phyloP scores from a whole-genome alignment of 441 rosid species.

The Erysimum pusillum region DNA sequence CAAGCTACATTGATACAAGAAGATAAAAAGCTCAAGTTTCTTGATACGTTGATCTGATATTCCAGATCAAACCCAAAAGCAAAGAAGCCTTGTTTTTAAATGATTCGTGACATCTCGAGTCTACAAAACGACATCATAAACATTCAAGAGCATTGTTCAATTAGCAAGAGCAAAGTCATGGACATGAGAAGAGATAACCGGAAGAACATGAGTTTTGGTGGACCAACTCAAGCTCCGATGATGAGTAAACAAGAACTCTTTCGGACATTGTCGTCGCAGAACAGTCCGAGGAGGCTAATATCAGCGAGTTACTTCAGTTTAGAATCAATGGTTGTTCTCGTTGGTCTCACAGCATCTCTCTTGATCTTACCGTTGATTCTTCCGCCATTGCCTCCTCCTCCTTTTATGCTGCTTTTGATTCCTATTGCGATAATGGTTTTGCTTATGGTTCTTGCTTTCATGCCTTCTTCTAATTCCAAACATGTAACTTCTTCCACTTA shows the following conservation, averaged over 20 bases:
- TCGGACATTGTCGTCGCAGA: constrained; percentile 53
- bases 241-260: constrained; percentile 50
- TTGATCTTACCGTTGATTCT: constrained; percentile 84
- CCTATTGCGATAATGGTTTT: constrained; percentile 76
- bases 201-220: constrained; percentile 25
- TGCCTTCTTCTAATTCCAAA: constrained; percentile 67
- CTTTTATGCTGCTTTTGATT: constrained; percentile 79
- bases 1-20: constrained; percentile 37
- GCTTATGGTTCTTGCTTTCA: constrained; percentile 82
- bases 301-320: constrained; percentile 72
- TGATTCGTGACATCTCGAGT: constrained; percentile 50
- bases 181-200: constrained; percentile 57
- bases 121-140: constrained; percentile 44
- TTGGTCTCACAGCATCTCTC: constrained; percentile 76
- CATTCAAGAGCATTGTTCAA: constrained; percentile 49
- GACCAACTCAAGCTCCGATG: constrained; percentile 21
- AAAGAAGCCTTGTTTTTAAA: constrained; percentile 23
- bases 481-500: constrained; percentile 34
- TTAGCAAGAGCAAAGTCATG: constrained; percentile 47
- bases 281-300: constrained; percentile 53
- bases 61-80: not conserved
- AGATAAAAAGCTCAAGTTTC: not conserved
- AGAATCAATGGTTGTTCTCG: constrained; percentile 69
- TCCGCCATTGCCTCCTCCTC: constrained; percentile 95
- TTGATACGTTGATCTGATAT: constrained; percentile 20